phyloP scores from a whole-genome alignment of 2,329 filamentous ascomycete species.

The Metarhizium sp. region DNA sequence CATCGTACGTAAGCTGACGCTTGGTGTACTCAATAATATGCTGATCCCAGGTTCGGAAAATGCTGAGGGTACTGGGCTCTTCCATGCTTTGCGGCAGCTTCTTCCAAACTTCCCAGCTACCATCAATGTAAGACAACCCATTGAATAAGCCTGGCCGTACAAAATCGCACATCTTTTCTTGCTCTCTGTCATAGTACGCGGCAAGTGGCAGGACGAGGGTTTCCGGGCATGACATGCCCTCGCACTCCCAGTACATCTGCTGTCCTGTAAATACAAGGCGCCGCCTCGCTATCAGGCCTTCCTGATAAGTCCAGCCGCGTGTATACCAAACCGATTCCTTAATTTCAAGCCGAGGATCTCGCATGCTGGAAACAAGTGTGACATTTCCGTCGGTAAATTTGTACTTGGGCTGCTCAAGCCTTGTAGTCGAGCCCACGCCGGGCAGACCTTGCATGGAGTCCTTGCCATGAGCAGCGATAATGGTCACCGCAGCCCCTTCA shows the following conservation, averaged over 20 bases:
- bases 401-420: slow-evolving; percentile 20
- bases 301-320: slow-evolving; percentile 30
- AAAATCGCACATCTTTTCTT: slow-evolving; percentile 26
- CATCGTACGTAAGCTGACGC: slow-evolving; percentile 18
- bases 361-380: slow-evolving; percentile 23
- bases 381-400: slow-evolving; percentile 21
- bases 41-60: slow-evolving; percentile 24
- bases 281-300: slow-evolving; percentile 25
- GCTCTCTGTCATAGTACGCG: slow-evolving; percentile 21
- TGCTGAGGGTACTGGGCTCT: slow-evolving; percentile 23
- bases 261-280: slow-evolving; percentile 29
- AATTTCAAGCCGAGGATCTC: slow-evolving; percentile 19
- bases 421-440: slow-evolving; percentile 19
- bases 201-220: slow-evolving; percentile 21
- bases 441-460: slow-evolving; percentile 24
- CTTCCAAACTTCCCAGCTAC: slow-evolving; percentile 27
- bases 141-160: slow-evolving; percentile 25
- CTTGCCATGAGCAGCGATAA: slow-evolving; percentile 27
- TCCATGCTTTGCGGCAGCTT: slow-evolving; percentile 17
- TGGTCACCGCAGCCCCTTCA: slow-evolving; percentile 23
- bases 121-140: slow-evolving; percentile 23
- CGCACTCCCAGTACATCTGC: slow-evolving; percentile 31
- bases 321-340: slow-evolving; percentile 24
- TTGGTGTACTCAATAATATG: slow-evolving; percentile 23
- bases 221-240: slow-evolving; percentile 27